A percentile compares a stretch with the other conserved stretches of the same genome.
phyloP scores from a whole-genome alignment of 2,329 filamentous ascomycete species.

The Penicillium olsonii region DNA sequence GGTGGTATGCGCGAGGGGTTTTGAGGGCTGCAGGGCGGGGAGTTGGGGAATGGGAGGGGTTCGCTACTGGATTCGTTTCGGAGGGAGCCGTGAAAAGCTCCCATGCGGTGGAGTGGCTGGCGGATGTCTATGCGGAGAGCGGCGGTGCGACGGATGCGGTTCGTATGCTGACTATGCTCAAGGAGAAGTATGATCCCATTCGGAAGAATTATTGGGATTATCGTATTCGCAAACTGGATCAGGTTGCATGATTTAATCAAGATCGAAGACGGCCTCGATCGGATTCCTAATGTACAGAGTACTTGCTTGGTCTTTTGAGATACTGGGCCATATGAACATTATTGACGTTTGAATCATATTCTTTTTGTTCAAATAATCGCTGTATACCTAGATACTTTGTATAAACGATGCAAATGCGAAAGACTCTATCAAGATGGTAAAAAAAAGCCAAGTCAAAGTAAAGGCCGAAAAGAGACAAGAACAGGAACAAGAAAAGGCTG shows the following conservation, averaged over 20 bases:
- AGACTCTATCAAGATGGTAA: slow-evolving; percentile 1
- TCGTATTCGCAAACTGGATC: slow-evolving; percentile 51
- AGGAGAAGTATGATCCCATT: slow-evolving; percentile 86
- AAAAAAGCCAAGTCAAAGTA: no score
- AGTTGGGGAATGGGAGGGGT: slow-evolving; percentile 52
- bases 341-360: neutral
- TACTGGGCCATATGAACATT: neutral
- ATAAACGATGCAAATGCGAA: neutral
- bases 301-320: neutral
- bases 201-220: slow-evolving; percentile 92
- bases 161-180: slow-evolving; percentile 71
- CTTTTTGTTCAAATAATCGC: neutral
- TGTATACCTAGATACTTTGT: neutral
- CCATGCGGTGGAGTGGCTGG: slow-evolving; percentile 57
- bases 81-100: slow-evolving; percentile 57
- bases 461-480: neutral
- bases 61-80: slow-evolving; percentile 56
- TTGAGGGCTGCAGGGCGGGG: slow-evolving; percentile 64
- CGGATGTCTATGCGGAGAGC: slow-evolving; percentile 47
- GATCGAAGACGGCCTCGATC: no score
- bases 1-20: slow-evolving; percentile 86
- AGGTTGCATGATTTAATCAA: slow-evolving; percentile 5
- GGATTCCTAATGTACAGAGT: no score
- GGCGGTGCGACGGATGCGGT: slow-evolving; percentile 60
- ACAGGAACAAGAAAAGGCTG: neutral